These are phyloP conservation scores for Scedosporium boydii DNA, from an alignment of 2,329 filamentous ascomycete genomes.

Conservation along the genomic window DNA sequence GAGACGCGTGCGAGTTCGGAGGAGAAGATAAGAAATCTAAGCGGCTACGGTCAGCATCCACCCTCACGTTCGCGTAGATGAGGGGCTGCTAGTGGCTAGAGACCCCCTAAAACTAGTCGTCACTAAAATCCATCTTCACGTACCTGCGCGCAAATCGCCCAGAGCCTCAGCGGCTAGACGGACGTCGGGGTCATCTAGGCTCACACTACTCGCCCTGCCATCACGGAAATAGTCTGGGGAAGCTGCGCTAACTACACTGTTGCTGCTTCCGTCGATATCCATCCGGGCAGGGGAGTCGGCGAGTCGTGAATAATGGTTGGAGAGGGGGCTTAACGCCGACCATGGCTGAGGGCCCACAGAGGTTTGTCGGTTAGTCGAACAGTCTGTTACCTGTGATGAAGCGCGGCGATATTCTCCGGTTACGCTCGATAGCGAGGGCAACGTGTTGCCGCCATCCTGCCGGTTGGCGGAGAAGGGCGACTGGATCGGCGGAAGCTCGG, in stretches of 20 bases:
- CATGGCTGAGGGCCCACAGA: constrained; percentile 21
- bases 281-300: constrained; percentile 35
- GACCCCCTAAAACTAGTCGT: no score
- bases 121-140: constrained; percentile 15
- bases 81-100: background rate
- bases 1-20: constrained; percentile 31
- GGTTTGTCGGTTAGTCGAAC: constrained; percentile 6
- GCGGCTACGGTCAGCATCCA: constrained; percentile 10
- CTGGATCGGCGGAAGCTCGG: constrained; percentile 35
- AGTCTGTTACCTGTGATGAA: constrained; percentile 9
- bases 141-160: constrained; percentile 65
- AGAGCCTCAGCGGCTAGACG: constrained; percentile 65
- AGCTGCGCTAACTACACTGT: constrained; percentile 28
- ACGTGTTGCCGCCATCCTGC: constrained; percentile 17
- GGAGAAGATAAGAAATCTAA: constrained; percentile 60
- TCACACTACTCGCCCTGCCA: constrained; percentile 40
- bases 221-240: constrained; percentile 37
- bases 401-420: constrained; percentile 18
- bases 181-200: constrained; percentile 57
- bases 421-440: constrained; percentile 33
- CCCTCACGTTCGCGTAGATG: constrained; percentile 8
- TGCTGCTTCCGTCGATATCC: constrained; percentile 36
- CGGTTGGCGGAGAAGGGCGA: constrained; percentile 14
- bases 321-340: constrained; percentile 40
- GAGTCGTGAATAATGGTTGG: constrained; percentile 34